phyloP scores from a whole-genome alignment of 106 monocot species.

The Cymbidium sinense region DNA sequence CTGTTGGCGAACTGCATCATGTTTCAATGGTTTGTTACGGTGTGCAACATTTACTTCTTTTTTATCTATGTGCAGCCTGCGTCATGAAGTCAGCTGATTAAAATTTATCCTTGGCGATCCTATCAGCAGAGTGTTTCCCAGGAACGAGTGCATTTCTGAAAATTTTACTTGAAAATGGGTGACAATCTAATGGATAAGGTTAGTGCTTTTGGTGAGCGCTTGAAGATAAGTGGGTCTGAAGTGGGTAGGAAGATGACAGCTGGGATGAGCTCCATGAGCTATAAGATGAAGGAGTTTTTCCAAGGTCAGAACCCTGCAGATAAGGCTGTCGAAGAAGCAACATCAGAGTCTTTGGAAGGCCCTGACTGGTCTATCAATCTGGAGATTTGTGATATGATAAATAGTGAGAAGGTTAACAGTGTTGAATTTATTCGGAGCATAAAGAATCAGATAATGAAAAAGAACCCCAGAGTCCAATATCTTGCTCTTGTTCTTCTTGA shows the following conservation, averaged over 20 bases:
- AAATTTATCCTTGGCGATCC: neutral
- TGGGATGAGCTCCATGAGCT: conserved; percentile 71
- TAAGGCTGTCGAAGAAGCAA: conserved; percentile 66
- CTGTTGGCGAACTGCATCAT: neutral
- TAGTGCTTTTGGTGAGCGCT: conserved; percentile 63
- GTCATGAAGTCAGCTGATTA: neutral
- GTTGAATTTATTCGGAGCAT: conserved; percentile 58
- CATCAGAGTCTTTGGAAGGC: conserved; percentile 39
- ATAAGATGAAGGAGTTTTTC: conserved; percentile 84
- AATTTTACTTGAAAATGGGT: conserved; percentile 34
- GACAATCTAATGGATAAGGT: conserved; percentile 75
- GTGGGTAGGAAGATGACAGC: conserved; percentile 54
- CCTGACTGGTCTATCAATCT: conserved; percentile 83
- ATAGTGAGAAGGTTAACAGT: conserved; percentile 42
- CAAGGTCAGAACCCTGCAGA: conserved; percentile 58
- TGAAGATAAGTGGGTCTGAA: conserved; percentile 63
- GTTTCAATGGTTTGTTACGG: neutral
- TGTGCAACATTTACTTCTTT: neutral
- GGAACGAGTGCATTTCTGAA: neutral
- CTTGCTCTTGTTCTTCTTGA: conserved; percentile 63
- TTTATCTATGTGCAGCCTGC: neutral
- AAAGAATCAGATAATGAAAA: conserved; percentile 70
- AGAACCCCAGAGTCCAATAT: conserved; percentile 49
- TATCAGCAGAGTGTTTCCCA: neutral
- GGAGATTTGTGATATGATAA: conserved; percentile 77